phyloP scores from a whole-genome alignment of 2,329 filamentous ascomycete species.

The Teratosphaeria epicoccoides region DNA sequence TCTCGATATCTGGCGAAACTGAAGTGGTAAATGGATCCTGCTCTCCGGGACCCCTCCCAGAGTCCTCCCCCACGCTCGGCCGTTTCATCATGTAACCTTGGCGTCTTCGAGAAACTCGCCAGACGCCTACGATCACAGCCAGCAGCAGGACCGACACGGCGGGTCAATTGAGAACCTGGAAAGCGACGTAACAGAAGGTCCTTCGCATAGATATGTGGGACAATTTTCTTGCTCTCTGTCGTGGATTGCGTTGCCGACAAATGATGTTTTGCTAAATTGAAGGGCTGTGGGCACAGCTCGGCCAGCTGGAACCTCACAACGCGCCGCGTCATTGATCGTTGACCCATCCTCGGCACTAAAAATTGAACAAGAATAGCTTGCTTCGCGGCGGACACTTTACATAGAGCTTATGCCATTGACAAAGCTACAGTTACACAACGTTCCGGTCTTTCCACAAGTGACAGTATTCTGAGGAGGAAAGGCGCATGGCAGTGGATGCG shows the following conservation, averaged over 20 bases:
- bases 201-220: background rate
- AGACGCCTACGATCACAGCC: background rate
- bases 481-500: no score
- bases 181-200: background rate
- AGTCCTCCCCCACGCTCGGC: slow-evolving; percentile 7
- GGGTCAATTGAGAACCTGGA: background rate
- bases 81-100: slow-evolving; percentile 14
- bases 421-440: background rate
- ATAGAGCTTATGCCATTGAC: slow-evolving; percentile 4
- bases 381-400: background rate
- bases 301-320: background rate
- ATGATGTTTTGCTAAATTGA: no score
- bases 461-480: background rate
- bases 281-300: background rate
- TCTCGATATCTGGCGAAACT: slow-evolving; percentile 1
- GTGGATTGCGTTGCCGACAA: background rate
- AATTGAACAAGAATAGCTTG: background rate
- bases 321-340: background rate
- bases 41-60: slow-evolving; percentile 1
- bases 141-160: background rate
- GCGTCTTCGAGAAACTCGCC: slow-evolving; percentile 4
- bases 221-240: background rate
- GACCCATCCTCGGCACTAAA: background rate
- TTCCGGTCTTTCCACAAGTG: no score
- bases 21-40: background rate